phyloP scores from a whole-genome alignment of 345 rosid genomes.

The Firmiana major region DNA sequence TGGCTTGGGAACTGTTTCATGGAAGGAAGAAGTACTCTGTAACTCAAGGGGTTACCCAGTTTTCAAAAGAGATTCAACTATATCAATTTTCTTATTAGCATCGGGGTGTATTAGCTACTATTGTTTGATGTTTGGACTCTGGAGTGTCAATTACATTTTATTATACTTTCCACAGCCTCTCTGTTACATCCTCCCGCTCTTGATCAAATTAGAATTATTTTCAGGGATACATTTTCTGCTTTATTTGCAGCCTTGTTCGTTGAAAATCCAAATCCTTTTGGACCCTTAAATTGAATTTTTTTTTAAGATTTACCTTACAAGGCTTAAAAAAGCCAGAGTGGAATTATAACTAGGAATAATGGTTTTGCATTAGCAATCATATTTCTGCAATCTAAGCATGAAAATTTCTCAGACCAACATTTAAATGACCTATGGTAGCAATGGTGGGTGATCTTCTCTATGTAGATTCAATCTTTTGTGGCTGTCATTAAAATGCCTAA shows the following conservation, averaged over 20 bases:
- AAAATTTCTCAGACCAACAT: too few relatives aligned
- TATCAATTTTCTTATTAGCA: neutral
- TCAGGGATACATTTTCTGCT: neutral
- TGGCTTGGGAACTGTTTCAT: constrained; percentile 1
- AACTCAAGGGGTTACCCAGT: constrained; percentile 13
- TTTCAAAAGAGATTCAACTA: constrained; percentile 13
- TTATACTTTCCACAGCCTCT: neutral
- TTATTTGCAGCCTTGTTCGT: neutral
- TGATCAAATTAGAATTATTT: neutral
- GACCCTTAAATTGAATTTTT: neutral
- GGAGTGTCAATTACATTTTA: constrained; percentile 12
- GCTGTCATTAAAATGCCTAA: too few relatives aligned
- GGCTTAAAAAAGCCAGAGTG: too few relatives aligned
- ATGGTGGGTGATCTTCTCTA: too few relatives aligned
- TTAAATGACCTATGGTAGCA: too few relatives aligned
- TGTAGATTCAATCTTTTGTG: too few relatives aligned
- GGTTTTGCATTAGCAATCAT: too few relatives aligned
- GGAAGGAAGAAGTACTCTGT: constrained; percentile 2
- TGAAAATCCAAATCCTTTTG: neutral
- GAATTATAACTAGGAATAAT: too few relatives aligned
- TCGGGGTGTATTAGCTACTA: constrained; percentile 2
- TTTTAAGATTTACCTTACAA: too few relatives aligned
- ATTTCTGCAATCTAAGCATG: too few relatives aligned
- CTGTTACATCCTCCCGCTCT: neutral
- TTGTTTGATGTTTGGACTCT: constrained; percentile 22